Base-by-base conservation (phyloP, 176 grass and related monocot genomes). In the Pontederia paniculata region DNA sequence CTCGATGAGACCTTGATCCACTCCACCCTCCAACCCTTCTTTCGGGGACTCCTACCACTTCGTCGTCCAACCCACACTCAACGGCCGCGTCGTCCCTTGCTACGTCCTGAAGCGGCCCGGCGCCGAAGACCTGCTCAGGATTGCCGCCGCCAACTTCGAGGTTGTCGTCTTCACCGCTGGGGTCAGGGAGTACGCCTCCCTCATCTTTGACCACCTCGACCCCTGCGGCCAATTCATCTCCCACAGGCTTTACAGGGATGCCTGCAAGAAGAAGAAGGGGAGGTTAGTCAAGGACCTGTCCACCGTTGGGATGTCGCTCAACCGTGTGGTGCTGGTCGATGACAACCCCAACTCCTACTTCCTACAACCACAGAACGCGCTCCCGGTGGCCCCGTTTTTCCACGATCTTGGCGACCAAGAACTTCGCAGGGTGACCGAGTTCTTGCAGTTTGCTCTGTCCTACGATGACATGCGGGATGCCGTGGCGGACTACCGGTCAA, bases 1-100 rank as follows among this genome's bases (percentile, higher is more conserved):
- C 81, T 95, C 58, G 89, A 95, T 64, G 89, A 95, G 84, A 95
- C 89, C 10, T 77, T 89, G 25, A 75, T 95, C 57, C 89, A 95
- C 73, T 80, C 89, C 0, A 77, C 77, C 74, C 83, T 76, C 2
- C 81, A 85, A 21, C 84, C 81, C 0, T 60, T 61, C 5, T 75
- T 81, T 0, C 54, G 73, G 17, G 58, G 74, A n/a, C n/a, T n/a
- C n/a, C 14, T 80, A 65, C 70, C 81, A 95, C 79, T 95, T 95
- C 65, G 48, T 74, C 52, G 89, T 95, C 52, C 80, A 78, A 21
- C 89, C 84, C 3, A 57, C 78, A 37, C 88, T 91, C 74, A 75
- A 74, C 8, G 83, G 75, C 10, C 72, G 83, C 44, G 72, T 72
- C 5, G 60, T 94, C 52, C 78, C 88, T 23, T 94, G 84, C 75